These are phyloP conservation scores for Trichoderma asperellum DNA, from an alignment of 2,329 filamentous ascomycete species.

Conservation along the genomic window DNA sequence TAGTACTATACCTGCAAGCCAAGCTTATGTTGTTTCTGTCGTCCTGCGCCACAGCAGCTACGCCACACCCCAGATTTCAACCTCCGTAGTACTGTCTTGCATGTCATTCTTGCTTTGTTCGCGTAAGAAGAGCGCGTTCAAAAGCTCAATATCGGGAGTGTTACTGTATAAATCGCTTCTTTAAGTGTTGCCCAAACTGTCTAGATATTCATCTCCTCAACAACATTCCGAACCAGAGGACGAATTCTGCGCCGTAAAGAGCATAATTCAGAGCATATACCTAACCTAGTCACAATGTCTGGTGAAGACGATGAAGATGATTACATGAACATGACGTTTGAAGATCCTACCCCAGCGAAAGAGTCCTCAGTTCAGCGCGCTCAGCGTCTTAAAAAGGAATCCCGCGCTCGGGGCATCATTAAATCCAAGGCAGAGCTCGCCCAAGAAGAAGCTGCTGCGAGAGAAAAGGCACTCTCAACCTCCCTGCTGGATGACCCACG, in stretches of 20 bases:
- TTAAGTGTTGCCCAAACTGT: neutral
- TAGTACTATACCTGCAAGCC: too few species aligned
- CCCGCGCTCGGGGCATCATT: slow-evolving; percentile 67
- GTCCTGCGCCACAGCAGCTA: slow-evolving; percentile 3
- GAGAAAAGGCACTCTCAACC: slow-evolving; percentile 76
- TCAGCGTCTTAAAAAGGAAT: slow-evolving; percentile 60
- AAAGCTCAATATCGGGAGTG: neutral
- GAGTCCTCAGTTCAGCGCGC: slow-evolving; percentile 61
- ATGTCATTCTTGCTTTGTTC: neutral
- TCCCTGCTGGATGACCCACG: slow-evolving; percentile 65
- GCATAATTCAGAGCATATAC: neutral
- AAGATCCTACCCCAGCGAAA: slow-evolving; percentile 61
- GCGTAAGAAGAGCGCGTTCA: neutral
- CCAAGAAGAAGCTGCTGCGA: slow-evolving; percentile 70
- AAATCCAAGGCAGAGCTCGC: slow-evolving; percentile 84
- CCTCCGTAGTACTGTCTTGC: neutral
- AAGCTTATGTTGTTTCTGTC: neutral
- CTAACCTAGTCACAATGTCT: slow-evolving; percentile 21
- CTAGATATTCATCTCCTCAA: neutral
- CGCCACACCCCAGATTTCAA: slow-evolving; percentile 23
- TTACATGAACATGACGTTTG: slow-evolving; percentile 96
- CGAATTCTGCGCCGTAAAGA: neutral
- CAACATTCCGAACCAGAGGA: neutral
- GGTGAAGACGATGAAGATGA: slow-evolving; percentile 77
- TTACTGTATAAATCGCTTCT: neutral